phyloP scores from a whole-genome alignment of 257 asterid species.

The Galeopsis tetrahit region DNA sequence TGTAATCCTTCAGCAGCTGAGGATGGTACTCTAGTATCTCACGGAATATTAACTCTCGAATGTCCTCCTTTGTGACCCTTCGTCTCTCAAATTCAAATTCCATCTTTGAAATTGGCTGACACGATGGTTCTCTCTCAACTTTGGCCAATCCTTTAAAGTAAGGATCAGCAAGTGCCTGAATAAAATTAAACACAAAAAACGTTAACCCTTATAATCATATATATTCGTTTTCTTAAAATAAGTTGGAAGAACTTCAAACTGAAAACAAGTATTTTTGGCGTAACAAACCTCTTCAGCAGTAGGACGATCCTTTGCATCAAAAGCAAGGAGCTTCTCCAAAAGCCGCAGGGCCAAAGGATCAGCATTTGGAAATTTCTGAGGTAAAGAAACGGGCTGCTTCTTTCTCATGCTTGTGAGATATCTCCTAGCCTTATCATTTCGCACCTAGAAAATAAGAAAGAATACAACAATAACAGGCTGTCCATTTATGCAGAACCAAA shows the following conservation, averaged over 20 bases:
- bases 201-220: background rate
- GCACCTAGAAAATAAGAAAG: constrained; percentile 50
- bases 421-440: constrained; percentile 93
- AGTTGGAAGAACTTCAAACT: background rate
- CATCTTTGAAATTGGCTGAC: constrained; percentile 77
- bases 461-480: background rate
- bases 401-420: constrained; percentile 88
- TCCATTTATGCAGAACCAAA: background rate
- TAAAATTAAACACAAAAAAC: constrained; percentile 11
- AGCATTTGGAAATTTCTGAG: constrained; percentile 81
- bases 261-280: constrained; percentile 10
- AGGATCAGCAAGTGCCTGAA: constrained; percentile 81
- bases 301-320: constrained; percentile 95
- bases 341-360: constrained; percentile 76
- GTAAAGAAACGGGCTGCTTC: constrained; percentile 74
- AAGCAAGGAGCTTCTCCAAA: constrained; percentile 77
- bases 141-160: constrained; percentile 82
- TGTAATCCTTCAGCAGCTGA: constrained; percentile 78
- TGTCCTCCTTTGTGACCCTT: constrained; percentile 78
- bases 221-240: constrained; percentile 17
- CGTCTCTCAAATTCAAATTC: constrained; percentile 93
- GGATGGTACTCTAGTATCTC: constrained; percentile 92
- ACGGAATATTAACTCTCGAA: constrained; percentile 78
- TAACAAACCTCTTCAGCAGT: constrained; percentile 79
- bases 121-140: constrained; percentile 81